Evolutionary conservation across 2,329 filamentous ascomycete species (phyloP), one percentile per base, ranked within the genome.

Genomic region (Ophiostoma piceae): DNA sequence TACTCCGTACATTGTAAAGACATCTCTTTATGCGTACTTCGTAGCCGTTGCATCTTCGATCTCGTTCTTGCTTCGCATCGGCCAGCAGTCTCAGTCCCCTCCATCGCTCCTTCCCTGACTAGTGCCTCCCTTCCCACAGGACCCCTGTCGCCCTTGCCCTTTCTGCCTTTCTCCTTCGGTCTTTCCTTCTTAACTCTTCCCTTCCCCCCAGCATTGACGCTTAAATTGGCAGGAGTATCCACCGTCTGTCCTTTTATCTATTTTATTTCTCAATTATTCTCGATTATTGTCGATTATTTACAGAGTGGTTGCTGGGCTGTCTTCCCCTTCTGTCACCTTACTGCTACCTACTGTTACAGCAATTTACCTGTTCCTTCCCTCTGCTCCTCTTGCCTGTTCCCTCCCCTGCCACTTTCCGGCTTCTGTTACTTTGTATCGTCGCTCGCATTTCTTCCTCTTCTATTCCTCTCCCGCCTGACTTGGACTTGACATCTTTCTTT

Each of bases 291-390:
- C 35, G 9, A 35, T n/a, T 37, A 64, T 64, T 37, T 39, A 32
- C 22, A 29, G 14, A 26, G 57, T 26, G 51, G 70, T 71, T 71
- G 70, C 70, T 71, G 57, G 51, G 70, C 69, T 65, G 62, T 39
- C 43, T 68, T 66, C 11, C n/a, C 66, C 47, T 62, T 62, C 39
- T 47, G 62, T 65, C 62, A 65, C 65, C 67, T 68, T 69, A 43
- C 47, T 65, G 51, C 66, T 35, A 37, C 60, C 29, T 60, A 60
- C 57, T 62, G 57, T 62, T 35, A 62, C 57, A 64, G 60, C 60
- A 64, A 64, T 64, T 64, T 64, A 39, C 60, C 32, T 64, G 32
- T 65, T 62, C 51, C 60, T 66, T 54, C 37, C 62, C 26, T 39
- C 41, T 26, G 47, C 32, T 60, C 54, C 32, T 47, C 11, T n/a